Conservation (phyloP, 1,284 basidiomycete species). For the Athelia sp. region DNA sequence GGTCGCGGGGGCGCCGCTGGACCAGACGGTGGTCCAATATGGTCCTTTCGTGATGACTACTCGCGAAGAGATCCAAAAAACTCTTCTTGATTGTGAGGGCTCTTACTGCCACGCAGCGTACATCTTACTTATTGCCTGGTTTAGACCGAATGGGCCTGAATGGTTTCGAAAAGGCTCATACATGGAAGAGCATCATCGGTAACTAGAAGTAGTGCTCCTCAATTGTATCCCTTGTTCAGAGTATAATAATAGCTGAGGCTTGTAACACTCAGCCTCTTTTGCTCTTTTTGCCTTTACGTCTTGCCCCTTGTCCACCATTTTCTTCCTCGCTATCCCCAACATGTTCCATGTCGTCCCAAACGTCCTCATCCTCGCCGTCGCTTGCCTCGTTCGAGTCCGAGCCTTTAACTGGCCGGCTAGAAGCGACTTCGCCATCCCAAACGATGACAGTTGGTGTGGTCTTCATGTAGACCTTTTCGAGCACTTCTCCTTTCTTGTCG, state of each 20-base stretch:
- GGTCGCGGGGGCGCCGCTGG: conserved; percentile 85
- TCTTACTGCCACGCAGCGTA: neutral
- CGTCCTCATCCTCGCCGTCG: conserved; percentile 35
- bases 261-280: no score
- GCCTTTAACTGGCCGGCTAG: conserved; percentile 5
- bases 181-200: conserved; percentile 85
- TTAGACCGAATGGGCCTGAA: conserved; percentile 71
- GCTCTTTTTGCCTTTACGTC: neutral
- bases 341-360: conserved; percentile 50
- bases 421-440: conserved; percentile 39
- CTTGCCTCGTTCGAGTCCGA: conserved; percentile 10
- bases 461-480: conserved; percentile 68
- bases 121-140: conserved; percentile 1
- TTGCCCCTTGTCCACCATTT: neutral
- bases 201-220: conserved; percentile 11
- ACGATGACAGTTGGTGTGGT: conserved; percentile 58
- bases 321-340: conserved; percentile 29
- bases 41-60: conserved; percentile 87
- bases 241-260: no score
- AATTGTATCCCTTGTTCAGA: neutral
- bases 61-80: conserved; percentile 76
- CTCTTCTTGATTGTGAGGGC: conserved; percentile 73
- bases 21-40: conserved; percentile 85
- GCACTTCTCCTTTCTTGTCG: conserved; percentile 59
- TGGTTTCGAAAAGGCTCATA: conserved; percentile 88